Conservation (phyloP, 2,329 filamentous ascomycete species). For the Stagonosporopsis cucurbitacearum region DNA sequence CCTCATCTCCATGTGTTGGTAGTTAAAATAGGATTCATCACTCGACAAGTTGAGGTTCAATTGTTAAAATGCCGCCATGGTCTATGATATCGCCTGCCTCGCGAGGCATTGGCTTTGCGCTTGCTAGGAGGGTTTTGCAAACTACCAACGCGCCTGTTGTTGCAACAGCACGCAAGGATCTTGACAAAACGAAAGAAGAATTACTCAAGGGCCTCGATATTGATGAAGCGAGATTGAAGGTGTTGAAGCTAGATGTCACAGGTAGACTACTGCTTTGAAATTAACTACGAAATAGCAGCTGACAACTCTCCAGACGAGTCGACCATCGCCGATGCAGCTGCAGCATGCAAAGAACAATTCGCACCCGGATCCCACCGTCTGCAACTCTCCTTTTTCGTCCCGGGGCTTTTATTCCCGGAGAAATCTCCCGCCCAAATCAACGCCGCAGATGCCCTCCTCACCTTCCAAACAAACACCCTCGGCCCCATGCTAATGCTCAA, state of each 20-base stretch:
- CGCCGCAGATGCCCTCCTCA: constrained; percentile 66
- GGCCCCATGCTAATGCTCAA: constrained; percentile 80
- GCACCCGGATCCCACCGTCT: constrained; percentile 60
- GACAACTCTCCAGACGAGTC: constrained; percentile 60
- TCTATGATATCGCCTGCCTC: constrained; percentile 65
- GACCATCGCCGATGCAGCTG: constrained; percentile 64
- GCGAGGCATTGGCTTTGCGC: constrained; percentile 67
- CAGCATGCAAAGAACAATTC: constrained; percentile 61
- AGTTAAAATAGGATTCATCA: constrained; percentile 10
- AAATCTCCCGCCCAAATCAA: constrained; percentile 72
- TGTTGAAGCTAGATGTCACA: constrained; percentile 64
- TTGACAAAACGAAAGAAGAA: constrained; percentile 55
- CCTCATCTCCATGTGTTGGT: not conserved
- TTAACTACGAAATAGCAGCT: not conserved
- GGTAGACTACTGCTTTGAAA: constrained; percentile 48
- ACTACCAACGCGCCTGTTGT: constrained; percentile 65
- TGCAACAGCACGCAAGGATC: constrained; percentile 64
- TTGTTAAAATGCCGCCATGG: constrained; percentile 53
- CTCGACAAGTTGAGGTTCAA: not conserved
- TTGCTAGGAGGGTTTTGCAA: constrained; percentile 64
- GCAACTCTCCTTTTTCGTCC: constrained; percentile 71
- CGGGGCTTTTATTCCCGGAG: constrained; percentile 76
- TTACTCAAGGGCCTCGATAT: constrained; percentile 60
- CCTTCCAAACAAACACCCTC: constrained; percentile 75
- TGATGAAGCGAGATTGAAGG: constrained; percentile 55